phyloP scores from a whole-genome alignment of 805 yeast species.

The Ogataea glucozyma region DNA sequence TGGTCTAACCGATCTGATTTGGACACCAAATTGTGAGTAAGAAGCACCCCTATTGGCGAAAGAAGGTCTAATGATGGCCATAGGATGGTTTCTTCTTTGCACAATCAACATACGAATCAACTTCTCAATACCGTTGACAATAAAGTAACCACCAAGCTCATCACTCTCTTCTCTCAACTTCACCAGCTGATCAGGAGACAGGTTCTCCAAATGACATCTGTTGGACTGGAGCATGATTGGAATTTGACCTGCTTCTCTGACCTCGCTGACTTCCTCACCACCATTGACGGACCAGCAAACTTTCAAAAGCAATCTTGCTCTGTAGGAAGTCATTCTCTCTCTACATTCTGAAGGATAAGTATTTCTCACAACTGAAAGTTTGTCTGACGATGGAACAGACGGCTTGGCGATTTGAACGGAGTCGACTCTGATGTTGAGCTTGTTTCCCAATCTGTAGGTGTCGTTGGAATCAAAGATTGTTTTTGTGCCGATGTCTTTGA shows the following conservation, averaged over 20 bases:
- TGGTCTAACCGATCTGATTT: constrained; percentile 90
- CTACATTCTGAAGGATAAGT: constrained; percentile 86
- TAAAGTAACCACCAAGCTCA: constrained; percentile 95
- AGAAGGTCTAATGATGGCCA: constrained; percentile 95
- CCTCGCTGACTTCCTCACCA: constrained; percentile 77
- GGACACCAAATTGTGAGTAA: constrained; percentile 88
- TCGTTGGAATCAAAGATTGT: constrained; percentile 82
- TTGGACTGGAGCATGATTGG: constrained; percentile 92
- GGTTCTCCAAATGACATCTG: constrained; percentile 83
- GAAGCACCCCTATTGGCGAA: constrained; percentile 92
- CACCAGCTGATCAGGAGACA: constrained; percentile 83
- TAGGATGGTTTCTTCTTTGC: constrained; percentile 95
- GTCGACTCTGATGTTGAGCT: constrained; percentile 80
- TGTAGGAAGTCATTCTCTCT: constrained; percentile 83
- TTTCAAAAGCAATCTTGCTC: constrained; percentile 75
- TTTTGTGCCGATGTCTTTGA: constrained; percentile 83
- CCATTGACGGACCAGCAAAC: constrained; percentile 86
- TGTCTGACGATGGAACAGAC: constrained; percentile 66
- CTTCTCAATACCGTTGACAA: constrained; percentile 96
- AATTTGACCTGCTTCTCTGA: constrained; percentile 86
- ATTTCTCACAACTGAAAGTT: constrained; percentile 72
- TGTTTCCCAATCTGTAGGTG: constrained; percentile 75
- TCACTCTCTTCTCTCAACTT: constrained; percentile 84
- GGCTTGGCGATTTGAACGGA: constrained; percentile 88
- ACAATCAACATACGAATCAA: constrained; percentile 96